Conservation (phyloP, 305 asterid species). For the Fraxinus sp. region DNA sequence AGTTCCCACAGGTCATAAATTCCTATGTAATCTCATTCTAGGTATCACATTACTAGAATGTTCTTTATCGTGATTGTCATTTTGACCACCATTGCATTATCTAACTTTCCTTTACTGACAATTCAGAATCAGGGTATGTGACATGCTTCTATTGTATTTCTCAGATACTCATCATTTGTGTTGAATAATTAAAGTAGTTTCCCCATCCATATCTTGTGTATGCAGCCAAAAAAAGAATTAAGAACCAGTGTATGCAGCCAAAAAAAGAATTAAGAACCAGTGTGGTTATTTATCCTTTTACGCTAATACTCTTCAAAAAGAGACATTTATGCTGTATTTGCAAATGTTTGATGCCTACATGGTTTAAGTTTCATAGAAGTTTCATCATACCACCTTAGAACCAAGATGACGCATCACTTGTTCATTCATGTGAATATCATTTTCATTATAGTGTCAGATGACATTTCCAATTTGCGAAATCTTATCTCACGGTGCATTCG, state of each 20-base stretch:
- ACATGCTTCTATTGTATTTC: not conserved
- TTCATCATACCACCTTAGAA: not conserved
- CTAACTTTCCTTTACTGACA: not conserved
- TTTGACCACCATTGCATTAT: not conserved
- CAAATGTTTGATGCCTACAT: not conserved
- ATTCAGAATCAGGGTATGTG: not conserved
- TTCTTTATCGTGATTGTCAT: not conserved
- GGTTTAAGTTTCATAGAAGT: not conserved
- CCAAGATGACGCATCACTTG: not conserved
- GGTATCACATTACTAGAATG: not conserved
- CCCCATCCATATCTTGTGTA: not conserved
- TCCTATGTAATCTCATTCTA: not conserved
- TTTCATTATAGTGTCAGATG: not conserved
- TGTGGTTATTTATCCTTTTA: not conserved
- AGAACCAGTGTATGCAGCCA: not conserved
- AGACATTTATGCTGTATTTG: not conserved
- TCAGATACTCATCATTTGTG: not conserved
- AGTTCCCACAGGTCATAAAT: not conserved
- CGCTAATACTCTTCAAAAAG: not conserved
- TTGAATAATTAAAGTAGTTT: not conserved
- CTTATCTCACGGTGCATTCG: not conserved
- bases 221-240: not conserved
- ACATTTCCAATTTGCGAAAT: not conserved
- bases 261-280: not conserved
- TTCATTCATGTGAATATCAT: not conserved